Evolutionary conservation across 352 stramenopile genomes (phyloP), one percentile per base, ranked within the genome.

Genomic region (Phytopythium montanum): DNA sequence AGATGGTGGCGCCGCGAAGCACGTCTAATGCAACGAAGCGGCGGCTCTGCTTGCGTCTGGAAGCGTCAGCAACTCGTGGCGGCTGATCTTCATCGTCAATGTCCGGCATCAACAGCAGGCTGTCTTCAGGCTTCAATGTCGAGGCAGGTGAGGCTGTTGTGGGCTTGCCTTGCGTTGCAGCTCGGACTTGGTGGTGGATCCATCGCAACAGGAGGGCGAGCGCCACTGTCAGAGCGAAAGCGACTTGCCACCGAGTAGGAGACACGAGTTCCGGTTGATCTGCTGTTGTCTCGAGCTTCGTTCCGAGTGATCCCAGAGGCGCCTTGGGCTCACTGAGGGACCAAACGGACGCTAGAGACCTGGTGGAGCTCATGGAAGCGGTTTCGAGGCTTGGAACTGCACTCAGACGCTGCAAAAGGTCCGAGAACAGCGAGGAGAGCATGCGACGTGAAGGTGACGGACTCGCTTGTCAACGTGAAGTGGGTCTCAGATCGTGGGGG

Each of bases 1-100:
- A 78, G 54, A 96, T 73, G 12, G 82, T 89, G 31, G 88, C 12
- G 4, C 87, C 87, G 19, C 87, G 85, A 54, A 95, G 92, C 14
- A 71, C 72, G 49, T 96, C 87, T 18, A 95, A 56, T 12, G 58
- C 68, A 14, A 50, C 33, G 52, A 77, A 73, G 1, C 87, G 79
- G 18, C 16, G 5, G 18, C 39, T 25, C 18, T 23, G 39, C 19
- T 23, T 45, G 18, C 2, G 39, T 25, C 19, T 25, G 19, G 13
- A 12, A 45, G 16, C 39, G 9, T 16, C 16, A 12, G 18, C 9
- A 19, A 2, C 10, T 7, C 14, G 16, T 45, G 39, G 18, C 12
- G n/a, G 39, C 3, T 19, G 39, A 25, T 5, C 19, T 7, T 45
- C 39, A 16, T 23, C 18, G 16, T 12, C 19, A 18, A 23, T 19